Conservation (phyloP, 306 rosid genomes). For the Nissolia schottii region DNA sequence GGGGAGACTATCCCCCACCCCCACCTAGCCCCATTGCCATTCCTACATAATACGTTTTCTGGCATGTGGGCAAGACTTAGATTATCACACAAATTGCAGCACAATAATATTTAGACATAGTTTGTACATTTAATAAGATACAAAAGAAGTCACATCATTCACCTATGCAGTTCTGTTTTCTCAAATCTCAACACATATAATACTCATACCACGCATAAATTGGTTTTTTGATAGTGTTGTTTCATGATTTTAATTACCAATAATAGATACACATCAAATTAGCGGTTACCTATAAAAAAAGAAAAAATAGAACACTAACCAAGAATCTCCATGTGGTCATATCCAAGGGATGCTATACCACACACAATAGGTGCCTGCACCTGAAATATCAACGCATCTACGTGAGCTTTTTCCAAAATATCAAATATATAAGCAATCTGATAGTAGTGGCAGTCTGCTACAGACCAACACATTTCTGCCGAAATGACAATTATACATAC, state of each 20-base stretch:
- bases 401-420: slow-evolving; percentile 18
- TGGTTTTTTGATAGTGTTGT: neutral
- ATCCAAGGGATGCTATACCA: slow-evolving; percentile 91
- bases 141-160: slow-evolving; percentile 4
- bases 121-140: neutral
- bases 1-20: no score
- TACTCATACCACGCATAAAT: neutral
- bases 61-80: slow-evolving; percentile 1
- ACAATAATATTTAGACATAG: neutral
- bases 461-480: neutral
- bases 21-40: no score
- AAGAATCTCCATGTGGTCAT: slow-evolving; percentile 98
- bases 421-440: slow-evolving; percentile 11
- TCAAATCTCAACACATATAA: neutral
- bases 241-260: slow-evolving; percentile 13
- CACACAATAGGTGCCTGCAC: slow-evolving; percentile 76
- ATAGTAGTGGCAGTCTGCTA: neutral
- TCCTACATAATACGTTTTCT: no score
- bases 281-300: slow-evolving; percentile 14
- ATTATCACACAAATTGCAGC: neutral
- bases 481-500: slow-evolving; percentile 42
- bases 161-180: neutral
- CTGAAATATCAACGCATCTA: slow-evolving; percentile 24
- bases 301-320: slow-evolving; percentile 58
- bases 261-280: slow-evolving; percentile 9